phyloP scores from a whole-genome alignment of 352 stramenopile species.

The Phytophthora boehmeriae region DNA sequence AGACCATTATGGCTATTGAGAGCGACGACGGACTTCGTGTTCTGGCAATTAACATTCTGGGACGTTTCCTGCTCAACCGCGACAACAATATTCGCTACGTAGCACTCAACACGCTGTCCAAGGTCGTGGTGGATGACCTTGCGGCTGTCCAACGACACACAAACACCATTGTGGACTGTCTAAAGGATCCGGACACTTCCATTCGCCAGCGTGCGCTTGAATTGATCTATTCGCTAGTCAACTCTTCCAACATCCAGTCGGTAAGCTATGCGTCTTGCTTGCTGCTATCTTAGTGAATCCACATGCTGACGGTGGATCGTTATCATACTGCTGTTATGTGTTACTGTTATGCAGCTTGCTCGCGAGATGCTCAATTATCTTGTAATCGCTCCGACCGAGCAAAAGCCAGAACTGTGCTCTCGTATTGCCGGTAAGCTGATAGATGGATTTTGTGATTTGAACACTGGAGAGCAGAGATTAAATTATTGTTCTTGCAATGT shows the following conservation, averaged over 20 bases:
- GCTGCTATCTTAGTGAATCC: too few species aligned
- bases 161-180: conserved; percentile 95
- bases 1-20: conserved; percentile 99
- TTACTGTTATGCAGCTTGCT: conserved; percentile 71
- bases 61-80: conserved; percentile 98
- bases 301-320: too few species aligned
- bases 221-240: conserved; percentile 99
- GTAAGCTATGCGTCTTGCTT: conserved; percentile 30
- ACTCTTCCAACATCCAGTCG: conserved; percentile 95
- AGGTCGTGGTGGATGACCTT: conserved; percentile 90
- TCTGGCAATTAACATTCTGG: conserved; percentile 99
- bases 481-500: conserved; percentile 10
- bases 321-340: not conserved
- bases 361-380: conserved; percentile 99
- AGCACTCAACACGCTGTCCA: conserved; percentile 97
- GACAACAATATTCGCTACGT: conserved; percentile 99
- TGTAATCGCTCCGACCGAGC: conserved; percentile 95
- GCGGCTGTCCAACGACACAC: conserved; percentile 97
- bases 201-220: conserved; percentile 99
- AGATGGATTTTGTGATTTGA: not conserved
- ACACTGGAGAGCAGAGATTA: not conserved
- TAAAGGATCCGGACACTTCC: conserved; percentile 97
- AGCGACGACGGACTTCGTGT: conserved; percentile 96
- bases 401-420: conserved; percentile 95
- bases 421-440: conserved; percentile 89